Conservation (phyloP, 1,284 basidiomycete species). For the Xerocomus cyaneibrunnescens region DNA sequence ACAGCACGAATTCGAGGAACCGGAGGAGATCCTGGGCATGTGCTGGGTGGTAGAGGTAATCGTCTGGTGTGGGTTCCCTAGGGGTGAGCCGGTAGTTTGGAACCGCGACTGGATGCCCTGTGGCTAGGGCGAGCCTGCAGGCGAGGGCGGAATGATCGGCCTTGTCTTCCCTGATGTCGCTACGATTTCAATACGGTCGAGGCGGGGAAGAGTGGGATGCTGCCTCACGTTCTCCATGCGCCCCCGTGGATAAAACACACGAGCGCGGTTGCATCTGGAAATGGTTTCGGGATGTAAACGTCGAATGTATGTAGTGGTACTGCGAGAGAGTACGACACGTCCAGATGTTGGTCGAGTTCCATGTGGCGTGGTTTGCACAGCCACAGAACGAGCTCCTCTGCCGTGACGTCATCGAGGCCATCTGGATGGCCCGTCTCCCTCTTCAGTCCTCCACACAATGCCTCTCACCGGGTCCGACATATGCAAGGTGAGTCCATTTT, state of each 20-base stretch:
- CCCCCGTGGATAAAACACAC: constrained; percentile 75
- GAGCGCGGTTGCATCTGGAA: constrained; percentile 30
- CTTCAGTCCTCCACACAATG: constrained; percentile 42
- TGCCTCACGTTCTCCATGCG: constrained; percentile 70
- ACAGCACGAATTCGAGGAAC: constrained; percentile 56
- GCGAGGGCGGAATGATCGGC: constrained; percentile 55
- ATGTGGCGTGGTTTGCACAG: constrained; percentile 11
- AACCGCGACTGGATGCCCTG: constrained; percentile 59
- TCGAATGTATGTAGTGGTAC: constrained; percentile 46
- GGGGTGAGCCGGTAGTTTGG: constrained; percentile 75
- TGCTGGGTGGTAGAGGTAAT: constrained; percentile 58
- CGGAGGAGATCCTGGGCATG: constrained; percentile 64
- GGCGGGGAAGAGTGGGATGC: constrained; percentile 4
- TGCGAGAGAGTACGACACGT: constrained; percentile 44
- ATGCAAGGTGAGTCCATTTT: constrained; percentile 53
- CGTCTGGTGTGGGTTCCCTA: constrained; percentile 36
- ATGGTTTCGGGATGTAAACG: constrained; percentile 39
- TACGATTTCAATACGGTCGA: constrained; percentile 5
- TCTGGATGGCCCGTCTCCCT: background rate
- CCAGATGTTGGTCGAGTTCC: constrained; percentile 25
- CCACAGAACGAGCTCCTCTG: constrained; percentile 4
- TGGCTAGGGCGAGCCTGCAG: constrained; percentile 45
- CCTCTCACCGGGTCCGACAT: constrained; percentile 71
- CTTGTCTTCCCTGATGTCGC: constrained; percentile 64
- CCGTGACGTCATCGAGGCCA: constrained; percentile 28